phyloP scores from a whole-genome alignment of 768 basidiomycete genomes.

The Suillus placidus region DNA sequence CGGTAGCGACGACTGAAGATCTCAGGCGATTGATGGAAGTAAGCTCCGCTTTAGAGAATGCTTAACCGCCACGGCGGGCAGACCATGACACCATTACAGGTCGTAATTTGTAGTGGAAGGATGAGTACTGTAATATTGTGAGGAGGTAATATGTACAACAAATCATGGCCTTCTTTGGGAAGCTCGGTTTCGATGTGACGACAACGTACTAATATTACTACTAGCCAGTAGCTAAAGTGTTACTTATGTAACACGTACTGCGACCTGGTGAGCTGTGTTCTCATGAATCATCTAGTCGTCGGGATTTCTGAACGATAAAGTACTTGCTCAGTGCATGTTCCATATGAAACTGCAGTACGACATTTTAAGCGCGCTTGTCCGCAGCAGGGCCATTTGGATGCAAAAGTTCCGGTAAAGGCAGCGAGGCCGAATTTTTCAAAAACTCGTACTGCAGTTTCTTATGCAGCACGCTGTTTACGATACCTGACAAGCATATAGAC shows the following conservation, averaged over 20 bases:
- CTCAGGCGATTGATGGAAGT: conserved; percentile 22
- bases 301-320: neutral
- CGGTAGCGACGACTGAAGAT: conserved; percentile 23
- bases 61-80: too few relatives aligned
- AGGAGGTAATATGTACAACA: neutral
- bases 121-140: neutral
- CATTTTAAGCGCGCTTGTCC: too few relatives aligned
- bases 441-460: neutral
- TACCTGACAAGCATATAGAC: neutral
- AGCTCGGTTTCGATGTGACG: neutral
- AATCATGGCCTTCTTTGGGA: neutral
- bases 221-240: neutral
- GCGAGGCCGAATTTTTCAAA: neutral
- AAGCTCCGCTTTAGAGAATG: conserved; percentile 5
- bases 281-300: neutral
- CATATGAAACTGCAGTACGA: too few relatives aligned
- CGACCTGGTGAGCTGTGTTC: neutral
- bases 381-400: too few relatives aligned
- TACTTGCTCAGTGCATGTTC: too few relatives aligned
- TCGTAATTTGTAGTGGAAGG: neutral
- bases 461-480: neutral
- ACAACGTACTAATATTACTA: neutral
- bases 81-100: neutral
- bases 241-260: neutral
- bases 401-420: too few relatives aligned